Evolutionary conservation across 768 basidiomycete species (phyloP), one percentile per base, ranked within the genome.

Genomic region (Boletus barrowsii): DNA sequence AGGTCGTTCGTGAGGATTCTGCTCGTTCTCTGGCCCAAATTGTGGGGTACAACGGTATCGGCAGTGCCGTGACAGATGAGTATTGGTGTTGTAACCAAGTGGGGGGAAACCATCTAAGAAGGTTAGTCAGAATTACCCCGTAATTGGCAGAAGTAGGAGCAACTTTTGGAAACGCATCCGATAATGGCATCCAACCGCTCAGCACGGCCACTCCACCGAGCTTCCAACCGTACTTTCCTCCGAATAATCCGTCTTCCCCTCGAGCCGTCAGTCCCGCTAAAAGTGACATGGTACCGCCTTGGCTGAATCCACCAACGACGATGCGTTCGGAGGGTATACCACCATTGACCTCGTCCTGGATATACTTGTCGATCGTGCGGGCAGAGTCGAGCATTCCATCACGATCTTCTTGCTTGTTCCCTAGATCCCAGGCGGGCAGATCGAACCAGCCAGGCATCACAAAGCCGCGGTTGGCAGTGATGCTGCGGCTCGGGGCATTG

Each of bases 391-490:
- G 76, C 82, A 97, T 88, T 17, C 64, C 70, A 10, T 58, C 53
- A 46, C 62, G 53, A 67, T 97, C 95, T 69, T 96, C 93, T 4
- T 66, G 65, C 44, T 73, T 70, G 53, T 79, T 72, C 14, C 13
- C 48, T 62, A 85, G 78, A 47, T 80, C 80, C 67, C 90, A 88
- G 15, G 81, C 79, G 41, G 72, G 72, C 39, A 94, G 80, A 68
- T 95, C 90, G 69, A 90, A 94, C 89, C 90, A 92, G 33, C 83
- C 80, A n/a, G 87, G 83, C 87, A 92, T 90, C 46, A 65, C 60
- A 30, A 48, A 64, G 62, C 73, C 83, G 79, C 59, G 87, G 86
- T 93, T 93, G 36, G 88, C 83, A 15, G 83, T 90, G 24, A 97
- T 85, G 8, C 83, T 74, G 56, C 80, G 82, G 32, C 49, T 51